These are phyloP conservation scores for Pythium biforme DNA, from an alignment of 352 stramenopile species.

Conservation along the genomic window DNA sequence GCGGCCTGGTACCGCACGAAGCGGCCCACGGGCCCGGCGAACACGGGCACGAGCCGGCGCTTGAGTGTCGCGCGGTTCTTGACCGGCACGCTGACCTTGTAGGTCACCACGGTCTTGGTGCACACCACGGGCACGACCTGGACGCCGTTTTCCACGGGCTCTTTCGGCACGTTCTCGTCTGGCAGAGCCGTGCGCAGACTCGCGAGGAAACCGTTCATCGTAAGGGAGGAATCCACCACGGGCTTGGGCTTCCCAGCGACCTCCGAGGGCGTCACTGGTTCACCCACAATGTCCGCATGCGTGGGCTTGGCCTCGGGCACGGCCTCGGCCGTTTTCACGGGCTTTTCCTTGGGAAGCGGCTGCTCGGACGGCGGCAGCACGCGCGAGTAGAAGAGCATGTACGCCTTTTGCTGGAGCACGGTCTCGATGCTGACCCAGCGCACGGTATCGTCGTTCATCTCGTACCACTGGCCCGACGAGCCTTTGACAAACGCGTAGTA, in stretches of 20 bases:
- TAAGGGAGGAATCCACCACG: constrained; percentile 15
- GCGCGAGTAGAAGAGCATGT: constrained; percentile 91
- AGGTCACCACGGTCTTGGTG: constrained; percentile 14
- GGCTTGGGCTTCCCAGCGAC: not conserved
- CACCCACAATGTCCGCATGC: constrained; percentile 1
- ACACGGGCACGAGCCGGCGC: constrained; percentile 22
- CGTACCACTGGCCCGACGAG: constrained; percentile 88
- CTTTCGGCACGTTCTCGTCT: not conserved
- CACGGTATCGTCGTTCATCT: constrained; percentile 91
- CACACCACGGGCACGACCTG: constrained; percentile 13
- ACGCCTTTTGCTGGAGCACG: constrained; percentile 86
- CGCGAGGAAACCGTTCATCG: constrained; percentile 68
- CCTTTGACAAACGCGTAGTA: constrained; percentile 91
- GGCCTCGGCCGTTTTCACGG: constrained; percentile 8
- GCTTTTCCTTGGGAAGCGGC: constrained; percentile 33
- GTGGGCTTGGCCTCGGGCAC: not conserved
- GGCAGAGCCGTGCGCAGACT: constrained; percentile 48
- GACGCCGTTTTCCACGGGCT: constrained; percentile 6
- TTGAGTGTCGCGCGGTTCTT: constrained; percentile 31
- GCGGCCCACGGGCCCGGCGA: constrained; percentile 16
- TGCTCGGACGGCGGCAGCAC: constrained; percentile 50
- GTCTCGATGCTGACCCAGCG: constrained; percentile 85
- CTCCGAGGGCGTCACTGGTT: constrained; percentile 1
- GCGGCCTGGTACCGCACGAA: constrained; percentile 39
- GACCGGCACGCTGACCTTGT: constrained; percentile 19